Evolutionary conservation across 2,329 filamentous ascomycete species (phyloP).

Genomic region (Diaporthe batatas): DNA sequence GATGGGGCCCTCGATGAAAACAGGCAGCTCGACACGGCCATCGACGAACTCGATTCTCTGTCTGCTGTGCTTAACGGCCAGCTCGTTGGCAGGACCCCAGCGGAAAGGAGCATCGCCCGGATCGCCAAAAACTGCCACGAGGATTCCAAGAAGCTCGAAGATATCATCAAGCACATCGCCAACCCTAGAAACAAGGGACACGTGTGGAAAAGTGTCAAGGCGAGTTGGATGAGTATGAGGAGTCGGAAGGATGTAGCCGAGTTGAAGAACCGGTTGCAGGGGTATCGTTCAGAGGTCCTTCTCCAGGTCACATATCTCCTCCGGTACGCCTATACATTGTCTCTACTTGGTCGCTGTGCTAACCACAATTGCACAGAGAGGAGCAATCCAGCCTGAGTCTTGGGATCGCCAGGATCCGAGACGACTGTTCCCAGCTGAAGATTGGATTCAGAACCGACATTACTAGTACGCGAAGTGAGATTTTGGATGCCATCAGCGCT

Average conservation of each 20-base stretch:
- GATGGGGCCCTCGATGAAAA: constrained; percentile 40
- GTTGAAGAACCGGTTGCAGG: constrained; percentile 40
- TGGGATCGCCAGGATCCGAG: background rate
- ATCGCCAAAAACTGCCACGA: constrained; percentile 38
- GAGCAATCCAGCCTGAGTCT: background rate
- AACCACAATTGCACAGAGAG: background rate
- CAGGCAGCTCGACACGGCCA: constrained; percentile 37
- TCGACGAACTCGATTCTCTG: constrained; percentile 14
- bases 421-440: background rate
- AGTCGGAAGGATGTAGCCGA: constrained; percentile 44
- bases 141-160: constrained; percentile 35
- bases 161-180: constrained; percentile 10
- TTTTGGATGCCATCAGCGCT: background rate
- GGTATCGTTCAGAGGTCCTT: constrained; percentile 32
- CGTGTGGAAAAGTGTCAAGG: constrained; percentile 15
- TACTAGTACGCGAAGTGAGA: background rate
- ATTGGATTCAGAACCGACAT: background rate
- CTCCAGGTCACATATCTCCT: background rate
- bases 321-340: background rate
- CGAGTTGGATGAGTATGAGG: constrained; percentile 43
- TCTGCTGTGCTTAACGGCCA: background rate
- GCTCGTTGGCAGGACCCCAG: background rate
- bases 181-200: background rate
- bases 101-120: constrained; percentile 33
- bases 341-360: background rate